Evolutionary conservation across 495 filamentous ascomycete species (phyloP).

Genomic region (Hypoxylon rickii): DNA sequence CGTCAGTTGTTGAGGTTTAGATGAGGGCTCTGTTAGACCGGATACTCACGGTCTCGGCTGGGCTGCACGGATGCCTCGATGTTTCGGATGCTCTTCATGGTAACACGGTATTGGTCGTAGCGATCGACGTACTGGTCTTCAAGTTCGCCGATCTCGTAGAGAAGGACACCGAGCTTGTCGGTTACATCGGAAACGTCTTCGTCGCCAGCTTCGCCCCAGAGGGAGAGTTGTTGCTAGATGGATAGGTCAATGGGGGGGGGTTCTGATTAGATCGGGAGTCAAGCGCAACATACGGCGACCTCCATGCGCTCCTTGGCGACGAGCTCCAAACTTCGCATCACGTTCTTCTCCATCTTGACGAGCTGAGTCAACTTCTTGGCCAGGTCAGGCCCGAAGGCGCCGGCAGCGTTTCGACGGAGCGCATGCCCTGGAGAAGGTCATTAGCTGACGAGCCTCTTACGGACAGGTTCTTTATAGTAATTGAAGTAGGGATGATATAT

Average conservation of each 20-base stretch:
- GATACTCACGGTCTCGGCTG: constrained; percentile 84
- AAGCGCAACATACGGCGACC: constrained; percentile 74
- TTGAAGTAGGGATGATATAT: not conserved
- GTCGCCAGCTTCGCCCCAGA: constrained; percentile 96
- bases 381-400: constrained; percentile 94
- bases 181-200: constrained; percentile 99
- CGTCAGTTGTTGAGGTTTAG: constrained; percentile 1
- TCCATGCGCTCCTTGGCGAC: constrained; percentile 97
- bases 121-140: constrained; percentile 98
- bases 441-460: constrained; percentile 15
- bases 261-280: not conserved
- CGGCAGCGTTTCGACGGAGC: constrained; percentile 86
- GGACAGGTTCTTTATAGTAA: not conserved
- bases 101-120: constrained; percentile 98
- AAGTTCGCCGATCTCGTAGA: constrained; percentile 98
- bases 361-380: constrained; percentile 96
- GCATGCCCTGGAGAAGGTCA: constrained; percentile 73
- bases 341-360: constrained; percentile 99
- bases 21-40: not conserved
- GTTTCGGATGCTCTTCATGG: constrained; percentile 98
- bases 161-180: constrained; percentile 95
- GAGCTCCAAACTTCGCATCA: constrained; percentile 96
- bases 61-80: constrained; percentile 98
- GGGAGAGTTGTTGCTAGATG: constrained; percentile 89
- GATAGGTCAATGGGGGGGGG: constrained; percentile 34